Base-by-base conservation (phyloP, 768 basidiomycete genomes). In the Flagelloscypha sp. region DNA sequence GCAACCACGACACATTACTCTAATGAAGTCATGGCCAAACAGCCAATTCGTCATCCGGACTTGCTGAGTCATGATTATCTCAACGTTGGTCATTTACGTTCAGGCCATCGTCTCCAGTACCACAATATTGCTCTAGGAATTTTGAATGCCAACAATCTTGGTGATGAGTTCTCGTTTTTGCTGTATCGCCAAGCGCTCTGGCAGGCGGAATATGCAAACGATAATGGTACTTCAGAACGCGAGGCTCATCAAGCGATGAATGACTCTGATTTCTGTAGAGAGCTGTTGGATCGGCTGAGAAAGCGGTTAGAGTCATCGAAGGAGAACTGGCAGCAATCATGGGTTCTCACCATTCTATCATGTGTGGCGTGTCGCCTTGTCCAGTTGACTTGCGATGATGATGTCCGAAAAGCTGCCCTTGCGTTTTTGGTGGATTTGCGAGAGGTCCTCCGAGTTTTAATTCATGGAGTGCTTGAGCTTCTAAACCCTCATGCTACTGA, bases 241-340 rank as follows among this genome's bases (percentile, higher is more conserved):
- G n/a, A n/a, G n/a, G n/a, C n/a, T 63, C 74, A 76, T 41, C 22
- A 36, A 1, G 63, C 70, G 12, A 45, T 68, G 5, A 32, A 30
- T 4, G 13, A 49, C 11, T 15, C 45, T 2, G 33, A 50, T 6
- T 76, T 71, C 34, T 54, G 63, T n/a, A 1, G n/a, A 5, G 50
- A 49, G 1, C 44, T 75, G 6, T 36, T 74, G 1, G 38, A 23
- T 7, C 63, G 66, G 37, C 43, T 68, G 2, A 49, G 56, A 12
- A 42, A 45, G 11, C 48, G 67, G 6, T 31, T 70, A n/a, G 37
- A 30, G 21, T 54, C 51, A 21, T 44, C 72, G 12, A 44, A 54
- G 39, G 54, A 38, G 2, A 73, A 65, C 35, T 74, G 72, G n/a
- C n/a, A n/a, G n/a, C n/a, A n/a, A n/a, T n/a, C n/a, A n/a, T n/a